Conservation (phyloP, 805 yeast genomes). For the Kuraishia borneana region DNA sequence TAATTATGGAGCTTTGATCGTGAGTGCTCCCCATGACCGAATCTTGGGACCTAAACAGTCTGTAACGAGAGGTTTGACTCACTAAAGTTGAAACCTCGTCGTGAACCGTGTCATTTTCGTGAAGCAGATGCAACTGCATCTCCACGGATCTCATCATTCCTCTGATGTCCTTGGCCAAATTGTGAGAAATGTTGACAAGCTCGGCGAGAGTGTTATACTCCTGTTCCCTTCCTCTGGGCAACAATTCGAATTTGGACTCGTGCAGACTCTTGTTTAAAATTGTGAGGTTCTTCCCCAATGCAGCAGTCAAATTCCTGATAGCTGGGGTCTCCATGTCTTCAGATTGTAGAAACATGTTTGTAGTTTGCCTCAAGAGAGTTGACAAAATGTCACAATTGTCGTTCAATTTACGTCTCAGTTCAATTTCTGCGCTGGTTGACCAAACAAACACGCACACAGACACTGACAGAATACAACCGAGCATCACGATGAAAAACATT, state of each 20-base stretch:
- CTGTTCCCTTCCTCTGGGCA: slow-evolving; percentile 38
- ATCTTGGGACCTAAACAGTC: not conserved
- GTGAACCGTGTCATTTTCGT: slow-evolving; percentile 11
- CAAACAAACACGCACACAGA: slow-evolving; percentile 48
- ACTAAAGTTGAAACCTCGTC: slow-evolving; percentile 12
- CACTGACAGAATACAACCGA: slow-evolving; percentile 54
- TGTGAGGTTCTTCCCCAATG: slow-evolving; percentile 28
- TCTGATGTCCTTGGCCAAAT: slow-evolving; percentile 45
- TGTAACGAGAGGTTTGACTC: not conserved
- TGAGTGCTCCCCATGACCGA: too few species aligned
- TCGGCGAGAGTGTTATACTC: slow-evolving; percentile 34
- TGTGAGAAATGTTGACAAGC: slow-evolving; percentile 39
- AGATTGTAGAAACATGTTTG: slow-evolving; percentile 39
- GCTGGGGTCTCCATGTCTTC: slow-evolving; percentile 31
- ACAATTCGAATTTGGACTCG: slow-evolving; percentile 56
- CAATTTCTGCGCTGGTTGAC: slow-evolving; percentile 46
- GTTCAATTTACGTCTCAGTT: slow-evolving; percentile 34
- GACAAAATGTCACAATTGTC: slow-evolving; percentile 43
- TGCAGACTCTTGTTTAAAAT: slow-evolving; percentile 29
- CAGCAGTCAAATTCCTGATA: slow-evolving; percentile 19
- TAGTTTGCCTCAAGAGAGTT: slow-evolving; percentile 28
- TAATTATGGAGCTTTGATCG: not conserved
- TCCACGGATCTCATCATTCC: slow-evolving; percentile 61
- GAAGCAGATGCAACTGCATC: slow-evolving; percentile 48
- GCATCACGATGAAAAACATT: slow-evolving; percentile 42